Conservation (phyloP, 331 rosid genomes). For the Quercus lobata region DNA sequence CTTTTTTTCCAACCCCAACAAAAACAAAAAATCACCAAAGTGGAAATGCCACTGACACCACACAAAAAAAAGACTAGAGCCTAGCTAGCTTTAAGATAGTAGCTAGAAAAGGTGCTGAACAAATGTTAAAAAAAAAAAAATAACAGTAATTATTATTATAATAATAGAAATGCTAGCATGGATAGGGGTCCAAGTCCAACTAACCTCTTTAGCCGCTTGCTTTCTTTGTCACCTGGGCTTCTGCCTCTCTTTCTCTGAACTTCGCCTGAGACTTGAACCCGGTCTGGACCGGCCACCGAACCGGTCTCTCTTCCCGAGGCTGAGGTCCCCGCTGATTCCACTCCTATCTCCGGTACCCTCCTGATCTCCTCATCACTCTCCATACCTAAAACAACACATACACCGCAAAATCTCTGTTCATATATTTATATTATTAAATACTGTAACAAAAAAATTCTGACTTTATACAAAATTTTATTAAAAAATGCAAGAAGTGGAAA, state of each 20-base stretch:
- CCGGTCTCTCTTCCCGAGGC: constrained; percentile 60
- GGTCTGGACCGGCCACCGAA: constrained; percentile 62
- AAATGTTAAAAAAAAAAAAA: neutral
- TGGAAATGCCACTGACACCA: constrained; percentile 18
- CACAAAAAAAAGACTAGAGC: neutral
- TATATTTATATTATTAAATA: too few species aligned
- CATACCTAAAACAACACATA: constrained; percentile 39
- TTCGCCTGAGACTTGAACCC: constrained; percentile 57
- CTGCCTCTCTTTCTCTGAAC: constrained; percentile 88
- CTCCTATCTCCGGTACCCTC: constrained; percentile 94
- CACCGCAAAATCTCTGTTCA: neutral
- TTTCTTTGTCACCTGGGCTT: constrained; percentile 88
- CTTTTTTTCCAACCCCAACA: constrained; percentile 27
- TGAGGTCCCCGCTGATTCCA: constrained; percentile 82
- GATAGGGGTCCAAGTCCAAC: neutral
- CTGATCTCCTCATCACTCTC: constrained; percentile 98
- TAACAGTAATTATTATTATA: too few species aligned
- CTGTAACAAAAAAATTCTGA: neutral
- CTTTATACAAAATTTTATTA: neutral
- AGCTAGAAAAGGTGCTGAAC: neutral
- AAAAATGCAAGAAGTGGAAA: neutral
- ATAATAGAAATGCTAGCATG: too few species aligned
- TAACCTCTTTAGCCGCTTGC: constrained; percentile 90
- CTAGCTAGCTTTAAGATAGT: neutral
- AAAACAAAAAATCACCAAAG: constrained; percentile 5